Percentiles rank a stretch among this genome's conserved stretches.
Conservation (phyloP, 2,329 filamentous ascomycete genomes). For the Curvularia lunata region DNA sequence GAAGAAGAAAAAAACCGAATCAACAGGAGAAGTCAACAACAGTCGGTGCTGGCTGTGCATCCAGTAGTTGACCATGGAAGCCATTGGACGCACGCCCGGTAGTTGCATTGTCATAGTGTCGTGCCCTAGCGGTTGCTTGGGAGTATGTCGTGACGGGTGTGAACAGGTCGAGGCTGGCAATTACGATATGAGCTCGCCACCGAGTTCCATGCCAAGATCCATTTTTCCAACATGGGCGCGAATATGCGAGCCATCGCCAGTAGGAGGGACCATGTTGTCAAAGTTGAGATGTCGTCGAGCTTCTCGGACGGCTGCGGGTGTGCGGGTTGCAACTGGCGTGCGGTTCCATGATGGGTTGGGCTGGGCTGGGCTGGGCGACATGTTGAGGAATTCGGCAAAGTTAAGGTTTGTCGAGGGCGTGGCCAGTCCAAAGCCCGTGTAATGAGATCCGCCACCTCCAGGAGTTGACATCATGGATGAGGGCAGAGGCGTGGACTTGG, state of each 20-base stretch:
- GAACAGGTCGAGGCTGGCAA: slow-evolving; percentile 16
- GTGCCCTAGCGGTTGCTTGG: slow-evolving; percentile 21
- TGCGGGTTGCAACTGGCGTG: slow-evolving; percentile 67
- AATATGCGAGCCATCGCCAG: slow-evolving; percentile 53
- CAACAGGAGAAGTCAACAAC: slow-evolving; percentile 15
- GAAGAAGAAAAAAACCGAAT: slow-evolving; percentile 11
- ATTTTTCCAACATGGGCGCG: slow-evolving; percentile 51
- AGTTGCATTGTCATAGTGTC: slow-evolving; percentile 32
- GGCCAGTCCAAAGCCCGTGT: slow-evolving; percentile 67
- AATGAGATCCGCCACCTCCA: slow-evolving; percentile 64
- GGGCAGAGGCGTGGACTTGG: slow-evolving; percentile 66
- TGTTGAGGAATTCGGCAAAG: slow-evolving; percentile 96
- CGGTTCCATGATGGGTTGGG: slow-evolving; percentile 69
- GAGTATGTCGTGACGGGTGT: slow-evolving; percentile 13
- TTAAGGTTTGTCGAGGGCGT: slow-evolving; percentile 89
- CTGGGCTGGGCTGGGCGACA: slow-evolving; percentile 93
- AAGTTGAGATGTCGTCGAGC: slow-evolving; percentile 82
- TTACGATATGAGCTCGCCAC: slow-evolving; percentile 66
- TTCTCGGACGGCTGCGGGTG: slow-evolving; percentile 71
- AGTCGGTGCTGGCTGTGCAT: slow-evolving; percentile 4
- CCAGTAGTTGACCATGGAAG: slow-evolving; percentile 10
- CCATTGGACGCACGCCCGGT: slow-evolving; percentile 19
- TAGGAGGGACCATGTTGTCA: slow-evolving; percentile 71
- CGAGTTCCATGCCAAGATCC: slow-evolving; percentile 68
- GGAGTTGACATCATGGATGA: slow-evolving; percentile 92